Base-by-base conservation (phyloP, 1,139 yeast genomes). In the Pichia terricola region DNA sequence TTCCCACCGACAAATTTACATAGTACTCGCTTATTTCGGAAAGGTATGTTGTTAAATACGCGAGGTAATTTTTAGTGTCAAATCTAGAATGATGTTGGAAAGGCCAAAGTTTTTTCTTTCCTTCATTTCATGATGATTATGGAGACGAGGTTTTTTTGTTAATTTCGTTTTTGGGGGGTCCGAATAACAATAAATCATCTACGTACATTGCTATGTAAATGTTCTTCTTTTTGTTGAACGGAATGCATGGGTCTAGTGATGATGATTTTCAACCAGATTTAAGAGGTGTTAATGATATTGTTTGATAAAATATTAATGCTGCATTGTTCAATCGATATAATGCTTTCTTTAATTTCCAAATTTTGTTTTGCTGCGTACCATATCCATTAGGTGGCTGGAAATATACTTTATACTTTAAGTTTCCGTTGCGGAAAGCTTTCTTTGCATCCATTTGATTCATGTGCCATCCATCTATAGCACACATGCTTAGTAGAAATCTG, bases 361-460 rank as follows among this genome's bases (percentile, higher is more conserved):
- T 28, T 9, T 34, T 11, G 26, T 30, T 26, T 10, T 38, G 9
- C 8, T 25, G 22, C 26, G 7, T 28, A n/a, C 25, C 28, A 25
- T 25, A 34, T 5, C 41, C 39, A 9, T 30, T 9, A 5, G 44
- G 41, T 28, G 38, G 41, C 28, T 39, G n/a, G 10, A 34, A 28
- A 22, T 38, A 47, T 2, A 42, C 33, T 26, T 27, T 25, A 32
- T 42, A 35, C 26, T 48, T 44, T 27, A 48, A 37, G 4, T 41
- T 34, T 5, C 49, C 47, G 36, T 16, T 44, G 4, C 43, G 28
- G 32, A 49, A 47, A 16, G 48, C 44, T 35, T 35, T 47, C 26
- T 43, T 43, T 3, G 45, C 45, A 39, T 49, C 50, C 22, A 41
- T 16, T 40, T 49, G 50, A 10, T 26, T 9, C 2, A 48, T 34